phyloP scores from a whole-genome alignment of 192 early-diverging fungal genomes.

The Dimargaris verticillata region DNA sequence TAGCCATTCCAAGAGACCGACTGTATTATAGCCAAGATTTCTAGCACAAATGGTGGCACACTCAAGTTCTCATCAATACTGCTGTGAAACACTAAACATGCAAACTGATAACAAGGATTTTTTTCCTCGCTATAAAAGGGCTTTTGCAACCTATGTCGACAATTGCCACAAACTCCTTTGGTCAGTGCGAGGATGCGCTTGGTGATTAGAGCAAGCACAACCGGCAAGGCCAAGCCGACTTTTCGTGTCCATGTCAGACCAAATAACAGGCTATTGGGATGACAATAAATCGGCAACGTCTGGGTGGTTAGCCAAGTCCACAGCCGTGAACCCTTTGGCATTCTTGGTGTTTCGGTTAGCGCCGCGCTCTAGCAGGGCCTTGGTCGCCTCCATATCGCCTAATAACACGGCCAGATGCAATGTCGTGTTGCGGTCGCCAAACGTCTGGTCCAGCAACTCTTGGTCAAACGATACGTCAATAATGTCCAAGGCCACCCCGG shows the following conservation, averaged over 20 bases:
- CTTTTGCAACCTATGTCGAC: not conserved
- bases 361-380: conserved; percentile 42
- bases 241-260: too few species aligned
- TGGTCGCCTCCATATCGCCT: conserved; percentile 36
- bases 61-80: too few species aligned
- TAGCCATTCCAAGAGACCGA: too few species aligned
- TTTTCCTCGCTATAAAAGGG: not conserved
- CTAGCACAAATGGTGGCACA: too few species aligned
- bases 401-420: conserved; percentile 50
- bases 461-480: conserved; percentile 45
- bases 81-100: not conserved
- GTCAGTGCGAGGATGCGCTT: too few species aligned
- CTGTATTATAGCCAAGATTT: too few species aligned
- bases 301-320: conserved; percentile 17
- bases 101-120: not conserved
- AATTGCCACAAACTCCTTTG: too few species aligned
- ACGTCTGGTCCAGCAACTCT: conserved; percentile 38
- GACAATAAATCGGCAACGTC: conserved; percentile 5
- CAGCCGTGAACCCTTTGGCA: conserved; percentile 43
- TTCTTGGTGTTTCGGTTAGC: conserved; percentile 35
- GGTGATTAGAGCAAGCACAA: too few species aligned
- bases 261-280: not conserved
- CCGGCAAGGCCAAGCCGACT: too few species aligned
- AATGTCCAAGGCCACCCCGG: conserved; percentile 48
- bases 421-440: conserved; percentile 54